Conservation (phyloP, 768 basidiomycete genomes). For the Podaxis sp. region DNA sequence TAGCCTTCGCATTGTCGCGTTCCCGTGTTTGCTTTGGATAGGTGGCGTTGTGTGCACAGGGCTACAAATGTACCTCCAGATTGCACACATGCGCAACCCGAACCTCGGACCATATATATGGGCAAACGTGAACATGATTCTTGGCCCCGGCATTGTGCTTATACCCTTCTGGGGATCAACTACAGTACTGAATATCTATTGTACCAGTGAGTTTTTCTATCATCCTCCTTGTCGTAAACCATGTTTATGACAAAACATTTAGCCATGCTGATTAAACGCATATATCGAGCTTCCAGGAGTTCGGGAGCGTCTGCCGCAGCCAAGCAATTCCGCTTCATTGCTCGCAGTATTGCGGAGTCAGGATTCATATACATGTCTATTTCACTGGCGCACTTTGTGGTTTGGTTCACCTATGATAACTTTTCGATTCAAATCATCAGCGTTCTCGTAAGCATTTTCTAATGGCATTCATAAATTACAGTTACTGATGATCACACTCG, state of each 20-base stretch:
- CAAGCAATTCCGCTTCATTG: conserved; percentile 9
- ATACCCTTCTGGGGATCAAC: conserved; percentile 11
- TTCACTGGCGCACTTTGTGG: conserved; percentile 7
- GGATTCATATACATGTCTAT: conserved; percentile 10
- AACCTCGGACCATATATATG: conserved; percentile 5
- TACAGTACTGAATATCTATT: background rate
- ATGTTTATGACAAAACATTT: background rate
- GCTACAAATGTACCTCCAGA: conserved; percentile 7
- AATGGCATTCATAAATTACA: too few species aligned
- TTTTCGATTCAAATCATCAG: conserved; percentile 2
- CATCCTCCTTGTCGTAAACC: background rate
- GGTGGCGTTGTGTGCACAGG: conserved; percentile 2
- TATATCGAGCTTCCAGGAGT: background rate
- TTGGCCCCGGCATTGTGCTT: conserved; percentile 6
- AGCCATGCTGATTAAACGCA: conserved; percentile 2
- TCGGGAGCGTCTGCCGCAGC: background rate
- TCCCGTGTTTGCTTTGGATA: conserved; percentile 5
- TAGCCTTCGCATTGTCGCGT: background rate
- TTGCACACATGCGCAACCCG: background rate
- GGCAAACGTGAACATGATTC: conserved; percentile 3
- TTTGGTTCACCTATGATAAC: conserved; percentile 6
- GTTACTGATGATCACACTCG: background rate
- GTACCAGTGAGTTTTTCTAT: background rate
- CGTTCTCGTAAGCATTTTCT: background rate
- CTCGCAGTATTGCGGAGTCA: conserved; percentile 1